Evolutionary conservation across 805 yeast species (phyloP).

Genomic region (Priceomyces melissophilus): DNA sequence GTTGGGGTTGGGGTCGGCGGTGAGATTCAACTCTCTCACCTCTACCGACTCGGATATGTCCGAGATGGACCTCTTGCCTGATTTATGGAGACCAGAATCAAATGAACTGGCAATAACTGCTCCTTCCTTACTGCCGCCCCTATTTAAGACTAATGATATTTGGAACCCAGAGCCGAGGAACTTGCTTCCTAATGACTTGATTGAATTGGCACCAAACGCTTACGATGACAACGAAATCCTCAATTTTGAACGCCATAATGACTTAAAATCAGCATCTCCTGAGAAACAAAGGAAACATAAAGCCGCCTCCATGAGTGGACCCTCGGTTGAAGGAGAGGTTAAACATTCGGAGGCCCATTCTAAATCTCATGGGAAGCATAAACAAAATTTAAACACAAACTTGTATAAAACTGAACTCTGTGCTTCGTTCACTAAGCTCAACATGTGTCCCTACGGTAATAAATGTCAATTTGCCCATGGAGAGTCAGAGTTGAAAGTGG

Average conservation of each 20-base stretch:
- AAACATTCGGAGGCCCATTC: neutral
- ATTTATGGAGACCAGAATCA: slow-evolving; percentile 3
- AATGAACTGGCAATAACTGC: slow-evolving; percentile 3
- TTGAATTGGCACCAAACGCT: neutral
- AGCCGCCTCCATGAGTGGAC: neutral
- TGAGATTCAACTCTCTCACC: slow-evolving; percentile 2
- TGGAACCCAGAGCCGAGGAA: slow-evolving; percentile 4
- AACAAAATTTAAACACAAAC: slow-evolving; percentile 48
- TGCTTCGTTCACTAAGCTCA: slow-evolving; percentile 65
- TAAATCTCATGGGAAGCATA: slow-evolving; percentile 1
- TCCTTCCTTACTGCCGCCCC: slow-evolving; percentile 1
- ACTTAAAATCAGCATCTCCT: slow-evolving; percentile 1
- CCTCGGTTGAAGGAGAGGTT: neutral
- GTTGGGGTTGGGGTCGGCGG: neutral
- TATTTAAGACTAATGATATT: neutral
- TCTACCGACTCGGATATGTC: slow-evolving; percentile 3
- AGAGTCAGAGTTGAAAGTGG: slow-evolving; percentile 63
- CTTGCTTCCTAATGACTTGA: slow-evolving; percentile 1
- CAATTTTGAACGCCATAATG: slow-evolving; percentile 10
- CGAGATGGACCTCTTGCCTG: slow-evolving; percentile 3
- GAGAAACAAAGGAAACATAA: neutral
- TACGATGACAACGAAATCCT: slow-evolving; percentile 9
- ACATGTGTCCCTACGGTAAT: slow-evolving; percentile 78
- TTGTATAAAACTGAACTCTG: slow-evolving; percentile 90
- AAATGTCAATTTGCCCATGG: slow-evolving; percentile 98